Base-by-base conservation (phyloP, 2,329 filamentous ascomycete species). In the Epichloe typhina region DNA sequence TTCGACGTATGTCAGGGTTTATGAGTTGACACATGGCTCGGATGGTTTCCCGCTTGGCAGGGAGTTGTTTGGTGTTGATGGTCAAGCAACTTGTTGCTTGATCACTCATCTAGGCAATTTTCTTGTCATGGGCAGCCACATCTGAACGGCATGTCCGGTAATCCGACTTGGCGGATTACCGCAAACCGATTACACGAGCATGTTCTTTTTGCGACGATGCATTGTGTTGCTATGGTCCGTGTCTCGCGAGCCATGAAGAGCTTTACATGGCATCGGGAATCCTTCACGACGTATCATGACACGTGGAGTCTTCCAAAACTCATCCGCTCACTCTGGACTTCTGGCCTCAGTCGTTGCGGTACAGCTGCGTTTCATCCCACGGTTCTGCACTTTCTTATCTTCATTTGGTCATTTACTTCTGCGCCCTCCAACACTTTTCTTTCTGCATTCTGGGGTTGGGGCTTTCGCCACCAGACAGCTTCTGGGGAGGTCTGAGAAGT, bases 121-220 rank as follows among this genome's bases (percentile, higher is more conserved):
- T 48, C 31, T 50, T 44, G 17, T 56, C 53, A 55, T 58, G 26
- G 43, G 57, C 21, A 53, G 52, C 51, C 49, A 50, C 52, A 57
- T 62, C 64, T 67, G 66, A 66, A 69, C 63, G 66, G 66, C 67
- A 68, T 59, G 64, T 59, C 66, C 63, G 66, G 66, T 69, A 59
- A 62, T 62, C 56, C 59, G 57, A 40, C 45, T 51, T 31, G 51
- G 47, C 50, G 49, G 55, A 56, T 53, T 54, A 51, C 52, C 55
- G 44, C 45, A 46, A 3, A 35, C 31, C 17, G 44, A 46, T 15
- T 35, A 46, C 21, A 46, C 49, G 53, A 21, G 26, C 38, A 31
- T 13, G 15, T 6, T 17, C 17, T 31, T 42, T 31, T 40, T 48
- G 12, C 19, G 38, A 31, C 9, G 8, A 11, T 17, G 3, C 23